Evolutionary conservation across 306 rosid species (phyloP).

Genomic region (Quercus agrifolia): DNA sequence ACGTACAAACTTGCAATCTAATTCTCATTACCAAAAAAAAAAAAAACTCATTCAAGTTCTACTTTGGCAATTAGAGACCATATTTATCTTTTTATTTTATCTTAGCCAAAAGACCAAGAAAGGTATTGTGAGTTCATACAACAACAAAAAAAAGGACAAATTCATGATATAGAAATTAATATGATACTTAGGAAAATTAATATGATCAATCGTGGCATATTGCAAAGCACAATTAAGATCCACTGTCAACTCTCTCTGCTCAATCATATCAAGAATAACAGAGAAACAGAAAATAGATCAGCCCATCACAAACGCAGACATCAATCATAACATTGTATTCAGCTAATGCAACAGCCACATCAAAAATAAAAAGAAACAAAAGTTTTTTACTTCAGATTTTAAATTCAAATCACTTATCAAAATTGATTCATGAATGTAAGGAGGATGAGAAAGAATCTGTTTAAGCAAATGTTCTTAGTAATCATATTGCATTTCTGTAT

Average conservation of each 20-base stretch:
- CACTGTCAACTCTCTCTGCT: too few species aligned
- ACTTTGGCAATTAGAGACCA: not conserved
- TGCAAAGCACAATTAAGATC: too few species aligned
- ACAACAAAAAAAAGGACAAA: too few species aligned
- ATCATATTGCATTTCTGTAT: too few species aligned
- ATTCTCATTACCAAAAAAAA: not conserved
- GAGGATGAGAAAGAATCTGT: too few species aligned
- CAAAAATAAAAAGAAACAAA: not conserved
- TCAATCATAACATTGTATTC: constrained; percentile 15
- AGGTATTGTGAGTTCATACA: not conserved
- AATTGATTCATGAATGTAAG: not conserved
- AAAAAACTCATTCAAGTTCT: not conserved
- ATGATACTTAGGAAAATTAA: too few species aligned
- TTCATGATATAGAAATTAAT: too few species aligned
- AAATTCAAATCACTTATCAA: not conserved
- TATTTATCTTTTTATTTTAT: not conserved
- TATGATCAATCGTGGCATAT: too few species aligned
- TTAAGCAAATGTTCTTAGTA: too few species aligned
- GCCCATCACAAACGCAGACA: constrained; percentile 4
- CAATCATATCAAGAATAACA: too few species aligned
- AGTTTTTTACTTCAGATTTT: not conserved
- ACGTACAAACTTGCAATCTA: not conserved
- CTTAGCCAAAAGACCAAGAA: not conserved
- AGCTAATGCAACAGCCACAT: not conserved
- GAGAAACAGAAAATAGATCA: too few species aligned